Evolutionary conservation across 1,284 basidiomycete species (phyloP).

Genomic region (Hemileia vastatrix): DNA sequence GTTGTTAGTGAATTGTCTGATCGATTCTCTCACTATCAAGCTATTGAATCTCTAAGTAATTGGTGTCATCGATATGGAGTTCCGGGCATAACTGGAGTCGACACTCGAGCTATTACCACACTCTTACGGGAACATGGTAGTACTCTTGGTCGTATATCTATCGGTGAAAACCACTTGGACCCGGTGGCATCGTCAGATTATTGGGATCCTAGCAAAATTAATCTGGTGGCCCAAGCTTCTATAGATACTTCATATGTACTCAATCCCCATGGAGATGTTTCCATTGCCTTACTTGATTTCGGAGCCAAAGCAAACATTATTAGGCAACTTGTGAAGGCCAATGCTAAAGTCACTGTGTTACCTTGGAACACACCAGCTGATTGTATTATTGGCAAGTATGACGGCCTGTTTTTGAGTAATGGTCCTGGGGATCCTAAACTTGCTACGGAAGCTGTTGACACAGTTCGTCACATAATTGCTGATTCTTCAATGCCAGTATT

Average conservation of each 20-base stretch:
- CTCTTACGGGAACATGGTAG: constrained; percentile 94
- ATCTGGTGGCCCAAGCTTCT: constrained; percentile 86
- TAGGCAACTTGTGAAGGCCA: constrained; percentile 79
- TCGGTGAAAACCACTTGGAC: constrained; percentile 63
- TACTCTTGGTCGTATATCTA: constrained; percentile 79
- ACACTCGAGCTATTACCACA: constrained; percentile 90
- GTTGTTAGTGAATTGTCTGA: constrained; percentile 91
- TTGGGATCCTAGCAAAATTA: constrained; percentile 85
- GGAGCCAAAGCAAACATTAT: constrained; percentile 96
- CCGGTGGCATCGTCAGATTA: constrained; percentile 58
- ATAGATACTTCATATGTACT: constrained; percentile 74
- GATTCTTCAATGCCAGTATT: constrained; percentile 84
- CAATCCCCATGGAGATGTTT: constrained; percentile 76
- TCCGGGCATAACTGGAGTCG: constrained; percentile 90
- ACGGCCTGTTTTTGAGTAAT: constrained; percentile 93
- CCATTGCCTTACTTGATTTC: constrained; percentile 92
- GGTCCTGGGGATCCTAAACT: constrained; percentile 89
- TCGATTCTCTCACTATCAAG: constrained; percentile 86
- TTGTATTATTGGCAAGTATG: constrained; percentile 72
- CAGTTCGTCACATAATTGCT: constrained; percentile 66
- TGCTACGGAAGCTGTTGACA: constrained; percentile 73
- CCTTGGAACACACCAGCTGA: constrained; percentile 99
- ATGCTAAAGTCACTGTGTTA: constrained; percentile 83
- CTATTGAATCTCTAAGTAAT: constrained; percentile 80
- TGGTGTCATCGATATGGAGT: constrained; percentile 88